Base-by-base conservation (phyloP, 768 basidiomycete genomes). In the Termitomyces sp. region DNA sequence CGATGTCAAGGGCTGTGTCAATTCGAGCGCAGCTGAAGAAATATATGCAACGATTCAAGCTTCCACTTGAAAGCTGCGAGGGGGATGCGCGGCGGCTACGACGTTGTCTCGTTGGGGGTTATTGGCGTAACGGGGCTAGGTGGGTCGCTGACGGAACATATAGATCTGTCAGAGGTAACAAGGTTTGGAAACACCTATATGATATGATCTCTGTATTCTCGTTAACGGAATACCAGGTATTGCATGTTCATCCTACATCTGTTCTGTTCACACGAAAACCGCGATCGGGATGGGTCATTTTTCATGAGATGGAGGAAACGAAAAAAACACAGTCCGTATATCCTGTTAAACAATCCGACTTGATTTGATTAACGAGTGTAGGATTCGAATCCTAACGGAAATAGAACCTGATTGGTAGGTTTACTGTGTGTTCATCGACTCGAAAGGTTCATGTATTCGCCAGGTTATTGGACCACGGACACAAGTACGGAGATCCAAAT, bases 241-340 rank as follows among this genome's bases (percentile, higher is more conserved):
- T 99, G 22, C 86, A 95, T 75, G 90, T 94, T 4, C 96, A 98
- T 72, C 96, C 97, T 1, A 93, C 89, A 7, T 97, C 96, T 1
- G 94, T 97, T 7, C 76, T 98, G 55, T 98, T 98, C 70, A 97
- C 94, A 0, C 79, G 97, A 46, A 95, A 92, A 69, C 92, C 97
- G 9, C 83, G 87, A 24, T 90, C 90, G 1, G 92, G 92, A 7
- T 98, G 94, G 93, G 92, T 99, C 4, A 79, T 99, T 9, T 98
- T 89, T 69, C 94, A 98, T 68, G 95, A 98, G 71, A 88, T 97
- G 78, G 90, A 98, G 68, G 96, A 98, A 74, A 98, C 97, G 0
- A 96, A 94, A 66, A 97, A 95, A 70, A 88, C 87, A 45, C 96
- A 92, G 92, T 92, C 67, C 68, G 91, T 72, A 46, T 32, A 40